Evolutionary conservation across 2,329 filamentous ascomycete genomes (phyloP).

Genomic region (Nemania sp.): DNA sequence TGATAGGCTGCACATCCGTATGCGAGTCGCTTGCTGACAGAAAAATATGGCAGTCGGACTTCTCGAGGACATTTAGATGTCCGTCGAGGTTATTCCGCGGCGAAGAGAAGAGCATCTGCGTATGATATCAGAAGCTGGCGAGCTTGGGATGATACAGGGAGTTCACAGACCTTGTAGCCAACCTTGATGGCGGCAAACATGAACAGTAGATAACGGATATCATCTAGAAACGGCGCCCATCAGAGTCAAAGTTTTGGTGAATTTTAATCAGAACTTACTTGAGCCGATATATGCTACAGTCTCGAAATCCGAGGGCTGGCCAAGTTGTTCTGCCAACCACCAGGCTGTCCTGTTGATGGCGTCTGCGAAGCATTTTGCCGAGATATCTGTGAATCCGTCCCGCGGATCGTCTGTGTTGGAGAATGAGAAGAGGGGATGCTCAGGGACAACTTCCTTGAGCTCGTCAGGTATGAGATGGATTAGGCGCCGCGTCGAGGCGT

Average conservation of each 20-base stretch:
- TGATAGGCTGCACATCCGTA: slow-evolving; percentile 1
- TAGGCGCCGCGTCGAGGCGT: background rate
- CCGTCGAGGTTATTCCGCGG: slow-evolving; percentile 11
- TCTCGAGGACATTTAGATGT: slow-evolving; percentile 12
- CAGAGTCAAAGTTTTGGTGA: background rate
- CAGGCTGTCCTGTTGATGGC: slow-evolving; percentile 8
- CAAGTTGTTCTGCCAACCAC: slow-evolving; percentile 7
- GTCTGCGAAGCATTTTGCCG: slow-evolving; percentile 8
- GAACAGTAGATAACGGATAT: slow-evolving; percentile 10
- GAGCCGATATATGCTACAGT: slow-evolving; percentile 10
- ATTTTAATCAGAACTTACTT: background rate
- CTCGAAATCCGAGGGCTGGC: background rate
- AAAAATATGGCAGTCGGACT: slow-evolving; percentile 4
- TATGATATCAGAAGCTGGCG: background rate
- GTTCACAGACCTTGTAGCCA: background rate
- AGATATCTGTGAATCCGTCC: slow-evolving; percentile 5
- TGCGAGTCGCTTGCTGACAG: slow-evolving; percentile 4
- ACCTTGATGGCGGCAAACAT: slow-evolving; percentile 10
- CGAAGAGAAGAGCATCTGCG: slow-evolving; percentile 10
- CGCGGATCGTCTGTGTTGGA: slow-evolving; percentile 3
- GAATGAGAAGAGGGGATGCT: slow-evolving; percentile 8
- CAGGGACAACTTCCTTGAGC: background rate
- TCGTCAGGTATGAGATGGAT: slow-evolving; percentile 14
- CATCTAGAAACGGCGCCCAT: background rate
- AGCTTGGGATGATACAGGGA: background rate